These are phyloP conservation scores for Poronia punctata DNA, from an alignment of 495 filamentous ascomycete species.

Conservation along the genomic window DNA sequence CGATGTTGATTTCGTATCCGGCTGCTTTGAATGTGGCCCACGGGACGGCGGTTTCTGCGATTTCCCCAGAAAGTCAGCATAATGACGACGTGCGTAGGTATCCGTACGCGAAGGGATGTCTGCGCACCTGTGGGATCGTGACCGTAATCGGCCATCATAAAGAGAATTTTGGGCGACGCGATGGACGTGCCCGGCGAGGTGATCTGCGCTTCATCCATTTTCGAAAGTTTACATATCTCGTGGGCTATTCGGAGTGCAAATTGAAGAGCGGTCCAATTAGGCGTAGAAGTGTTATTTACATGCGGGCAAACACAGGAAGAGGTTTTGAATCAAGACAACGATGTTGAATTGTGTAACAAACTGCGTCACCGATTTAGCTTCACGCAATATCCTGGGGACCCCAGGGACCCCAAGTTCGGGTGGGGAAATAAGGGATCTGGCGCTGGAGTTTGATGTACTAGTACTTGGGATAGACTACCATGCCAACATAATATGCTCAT, in stretches of 20 bases:
- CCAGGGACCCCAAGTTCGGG: too few species aligned
- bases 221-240: neutral
- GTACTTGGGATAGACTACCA: too few species aligned
- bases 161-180: constrained; percentile 26
- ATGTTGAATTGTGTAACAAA: too few species aligned
- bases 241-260: neutral
- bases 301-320: too few species aligned
- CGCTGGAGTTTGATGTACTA: too few species aligned
- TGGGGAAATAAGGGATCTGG: too few species aligned
- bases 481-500: too few species aligned
- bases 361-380: too few species aligned
- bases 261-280: too few species aligned
- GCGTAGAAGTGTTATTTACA: too few species aligned
- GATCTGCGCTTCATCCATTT: constrained; percentile 19
- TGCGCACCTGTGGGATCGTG: constrained; percentile 47
- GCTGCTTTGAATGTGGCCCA: constrained; percentile 45
- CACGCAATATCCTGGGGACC: too few species aligned
- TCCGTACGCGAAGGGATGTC: neutral
- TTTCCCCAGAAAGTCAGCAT: constrained; percentile 2
- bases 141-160: constrained; percentile 50
- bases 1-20: constrained; percentile 43
- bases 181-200: constrained; percentile 12
- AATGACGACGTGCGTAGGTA: neutral
- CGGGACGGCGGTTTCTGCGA: constrained; percentile 46
- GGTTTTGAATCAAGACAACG: too few species aligned